phyloP scores from a whole-genome alignment of 345 rosid genomes.

The Euphorbia pulcherrima region DNA sequence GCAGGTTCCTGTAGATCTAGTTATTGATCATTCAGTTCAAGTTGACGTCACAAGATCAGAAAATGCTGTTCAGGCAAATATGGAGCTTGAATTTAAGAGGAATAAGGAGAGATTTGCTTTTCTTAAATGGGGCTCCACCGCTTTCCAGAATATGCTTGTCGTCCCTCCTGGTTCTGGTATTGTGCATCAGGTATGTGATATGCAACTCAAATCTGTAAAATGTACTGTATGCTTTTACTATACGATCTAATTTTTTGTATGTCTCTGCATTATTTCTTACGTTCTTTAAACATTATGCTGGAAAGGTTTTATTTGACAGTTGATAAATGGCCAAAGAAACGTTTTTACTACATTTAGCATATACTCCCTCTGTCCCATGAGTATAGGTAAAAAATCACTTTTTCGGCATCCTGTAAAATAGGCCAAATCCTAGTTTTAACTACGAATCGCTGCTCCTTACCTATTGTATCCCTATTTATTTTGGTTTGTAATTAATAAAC shows the following conservation, averaged over 20 bases:
- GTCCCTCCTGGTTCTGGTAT: conserved; percentile 99
- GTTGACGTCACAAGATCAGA: conserved; percentile 94
- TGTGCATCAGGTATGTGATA: conserved; percentile 83
- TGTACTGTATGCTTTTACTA: not conserved
- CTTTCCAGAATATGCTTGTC: conserved; percentile 92
- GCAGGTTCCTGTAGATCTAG: conserved; percentile 98
- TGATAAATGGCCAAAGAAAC: not conserved
- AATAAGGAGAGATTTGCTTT: conserved; percentile 97
- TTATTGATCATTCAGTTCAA: conserved; percentile 97
- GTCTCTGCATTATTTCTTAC: not conserved
- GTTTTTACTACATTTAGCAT: not conserved
- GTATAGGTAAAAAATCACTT: no score
- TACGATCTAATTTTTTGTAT: not conserved
- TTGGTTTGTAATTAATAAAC: no score
- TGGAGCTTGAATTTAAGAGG: conserved; percentile 93
- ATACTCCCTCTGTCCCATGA: no score
- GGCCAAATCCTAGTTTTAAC: no score
- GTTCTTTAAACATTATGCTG: not conserved
- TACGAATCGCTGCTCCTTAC: no score
- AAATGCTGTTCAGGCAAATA: conserved; percentile 93
- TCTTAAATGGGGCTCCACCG: conserved; percentile 95
- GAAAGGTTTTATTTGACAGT: not conserved
- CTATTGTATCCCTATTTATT: no score
- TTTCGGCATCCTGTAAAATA: no score
- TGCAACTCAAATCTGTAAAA: conserved; percentile 4